These are phyloP conservation scores for Podaxis sp. DNA, from an alignment of 768 basidiomycete species.

Conservation along the genomic window DNA sequence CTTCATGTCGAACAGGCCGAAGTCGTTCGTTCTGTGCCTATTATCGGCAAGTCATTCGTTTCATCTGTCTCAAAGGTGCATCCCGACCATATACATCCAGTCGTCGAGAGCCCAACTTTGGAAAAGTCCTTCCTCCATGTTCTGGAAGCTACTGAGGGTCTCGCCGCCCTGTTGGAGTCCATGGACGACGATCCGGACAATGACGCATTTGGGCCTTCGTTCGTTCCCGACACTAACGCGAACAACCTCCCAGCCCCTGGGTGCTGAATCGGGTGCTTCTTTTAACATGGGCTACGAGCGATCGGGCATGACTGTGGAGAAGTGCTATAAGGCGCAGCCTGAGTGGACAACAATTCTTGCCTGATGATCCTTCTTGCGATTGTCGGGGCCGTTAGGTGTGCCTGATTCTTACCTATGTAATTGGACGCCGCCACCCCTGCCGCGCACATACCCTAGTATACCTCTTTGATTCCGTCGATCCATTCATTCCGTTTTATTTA, in stretches of 20 bases:
- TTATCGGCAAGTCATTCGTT: background rate
- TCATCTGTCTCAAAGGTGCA: too few species aligned
- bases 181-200: background rate
- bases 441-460: background rate
- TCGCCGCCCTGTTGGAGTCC: conserved; percentile 1
- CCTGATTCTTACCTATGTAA: background rate
- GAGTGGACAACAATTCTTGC: background rate
- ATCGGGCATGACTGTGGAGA: background rate
- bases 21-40: background rate
- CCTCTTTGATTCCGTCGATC: too few species aligned
- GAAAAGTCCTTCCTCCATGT: background rate
- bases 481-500: too few species aligned
- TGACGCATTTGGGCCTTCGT: background rate
- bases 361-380: background rate
- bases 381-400: background rate
- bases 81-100: background rate
- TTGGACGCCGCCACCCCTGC: background rate
- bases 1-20: background rate
- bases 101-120: background rate
- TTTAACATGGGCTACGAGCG: background rate
- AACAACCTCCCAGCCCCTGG: background rate
- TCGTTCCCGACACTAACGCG: background rate
- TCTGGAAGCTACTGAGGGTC: background rate
- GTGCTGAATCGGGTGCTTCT: background rate
- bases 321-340: background rate